These are phyloP conservation scores for Lachnellula suecica DNA, from an alignment of 2,329 filamentous ascomycete species.

Conservation along the genomic window DNA sequence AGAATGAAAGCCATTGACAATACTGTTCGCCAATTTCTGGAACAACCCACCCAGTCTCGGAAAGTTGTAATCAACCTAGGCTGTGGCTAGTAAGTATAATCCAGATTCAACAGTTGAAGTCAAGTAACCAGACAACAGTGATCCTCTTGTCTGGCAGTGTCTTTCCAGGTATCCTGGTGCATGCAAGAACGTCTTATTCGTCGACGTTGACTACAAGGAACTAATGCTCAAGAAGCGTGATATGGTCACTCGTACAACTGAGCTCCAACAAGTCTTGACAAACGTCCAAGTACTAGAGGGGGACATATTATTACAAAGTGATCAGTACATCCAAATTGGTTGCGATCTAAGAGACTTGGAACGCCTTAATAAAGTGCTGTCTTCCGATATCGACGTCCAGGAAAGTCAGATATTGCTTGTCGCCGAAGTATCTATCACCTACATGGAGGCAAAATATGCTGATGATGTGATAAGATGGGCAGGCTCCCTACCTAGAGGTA, in stretches of 20 bases:
- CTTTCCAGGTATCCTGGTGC: constrained; percentile 63
- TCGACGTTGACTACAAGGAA: constrained; percentile 85
- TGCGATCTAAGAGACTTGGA: constrained; percentile 74
- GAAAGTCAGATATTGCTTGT: constrained; percentile 71
- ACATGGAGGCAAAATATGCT: constrained; percentile 75
- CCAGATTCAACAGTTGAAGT: background rate
- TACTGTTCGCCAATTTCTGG: constrained; percentile 72
- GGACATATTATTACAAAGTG: constrained; percentile 60
- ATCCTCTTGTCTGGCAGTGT: constrained; percentile 84
- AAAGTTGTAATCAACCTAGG: constrained; percentile 84
- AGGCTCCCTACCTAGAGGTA: constrained; percentile 67
- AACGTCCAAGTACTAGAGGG: constrained; percentile 42
- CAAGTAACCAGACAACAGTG: constrained; percentile 49
- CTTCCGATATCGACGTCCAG: constrained; percentile 54
- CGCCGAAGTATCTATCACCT: constrained; percentile 88
- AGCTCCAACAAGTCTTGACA: constrained; percentile 54
- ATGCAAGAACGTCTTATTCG: constrained; percentile 62
- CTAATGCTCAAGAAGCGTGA: constrained; percentile 73
- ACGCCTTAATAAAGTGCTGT: constrained; percentile 59
- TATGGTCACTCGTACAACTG: constrained; percentile 62
- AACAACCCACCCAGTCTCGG: constrained; percentile 48
- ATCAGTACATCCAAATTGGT: constrained; percentile 74
- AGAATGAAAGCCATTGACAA: constrained; percentile 80
- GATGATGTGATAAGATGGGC: constrained; percentile 79
- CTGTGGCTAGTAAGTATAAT: constrained; percentile 76